Base-by-base conservation (phyloP, 2,329 filamentous ascomycete species). In the Biscogniauxia mediterranea region DNA sequence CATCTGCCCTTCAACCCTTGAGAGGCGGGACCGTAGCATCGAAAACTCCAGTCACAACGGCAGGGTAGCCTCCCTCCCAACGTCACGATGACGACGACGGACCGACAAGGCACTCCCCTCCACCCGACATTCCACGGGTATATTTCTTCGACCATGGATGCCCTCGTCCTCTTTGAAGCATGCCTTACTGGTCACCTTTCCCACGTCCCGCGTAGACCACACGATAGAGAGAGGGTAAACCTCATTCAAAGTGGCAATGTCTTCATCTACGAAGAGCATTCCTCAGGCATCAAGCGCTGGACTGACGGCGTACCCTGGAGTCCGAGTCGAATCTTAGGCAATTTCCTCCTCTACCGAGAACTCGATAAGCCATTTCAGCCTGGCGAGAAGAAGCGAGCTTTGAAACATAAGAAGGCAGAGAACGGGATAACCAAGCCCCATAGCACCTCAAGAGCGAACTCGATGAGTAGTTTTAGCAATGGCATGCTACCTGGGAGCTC, bases 301-400 rank as follows among this genome's bases (percentile, higher is more conserved):
- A 97, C 93, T 0, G 93, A 97, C 68, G 93, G 93, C 15, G 86
- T 94, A 11, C 89, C 89, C 6, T 97, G 93, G 93, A 96, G 91
- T 68, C 93, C 93, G 0, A 96, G 89, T 75, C 88, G 90, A 17
- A 94, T 96, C 54, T 81, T 94, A 54, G 89, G 89, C 61, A 95
- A 95, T 73, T 96, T 92, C 69, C 83, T 96, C 52, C 85, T 96
- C 67, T 96, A 96, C 71, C 87, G 92, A 28, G 91, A 96, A 74
- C 83, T 96, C 52, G 85, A 90, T 64, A 87, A 89, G 69, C 87
- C 89, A 0, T 93, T 93, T 67, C 87, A 89, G 1, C 89, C 91
- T 0, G 91, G 91, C 6, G 90, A 94, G 79, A 95, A 94, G 82
- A 95, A 95, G 76, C 83, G 89, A 54, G 91, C 91, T 0, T 88